These are phyloP conservation scores for Glarea lozoyensis DNA, from an alignment of 495 filamentous ascomycete species.

Conservation along the genomic window DNA sequence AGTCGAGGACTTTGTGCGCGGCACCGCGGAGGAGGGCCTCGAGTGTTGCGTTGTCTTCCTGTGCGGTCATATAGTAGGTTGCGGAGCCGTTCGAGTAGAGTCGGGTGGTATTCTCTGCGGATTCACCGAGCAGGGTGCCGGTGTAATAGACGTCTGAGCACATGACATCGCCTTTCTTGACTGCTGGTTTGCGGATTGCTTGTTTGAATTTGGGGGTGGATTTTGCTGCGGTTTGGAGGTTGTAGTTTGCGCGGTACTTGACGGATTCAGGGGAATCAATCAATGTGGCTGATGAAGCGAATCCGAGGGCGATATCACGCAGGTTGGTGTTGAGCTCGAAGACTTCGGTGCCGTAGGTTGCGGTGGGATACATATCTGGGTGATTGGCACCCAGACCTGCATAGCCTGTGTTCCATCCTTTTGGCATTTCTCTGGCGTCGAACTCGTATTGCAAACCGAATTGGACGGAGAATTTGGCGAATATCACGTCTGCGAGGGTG, in stretches of 20 bases:
- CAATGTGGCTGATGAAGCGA: conserved; percentile 47
- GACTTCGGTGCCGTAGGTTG: conserved; percentile 69
- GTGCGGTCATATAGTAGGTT: conserved; percentile 59
- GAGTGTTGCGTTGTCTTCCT: conserved; percentile 68
- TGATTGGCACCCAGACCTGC: conserved; percentile 46
- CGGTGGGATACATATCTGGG: conserved; percentile 51
- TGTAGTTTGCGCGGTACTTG: conserved; percentile 53
- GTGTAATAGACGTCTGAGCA: conserved; percentile 69
- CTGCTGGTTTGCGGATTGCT: conserved; percentile 43
- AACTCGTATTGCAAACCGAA: conserved; percentile 70
- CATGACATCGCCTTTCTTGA: conserved; percentile 58
- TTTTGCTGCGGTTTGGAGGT: conserved; percentile 11
- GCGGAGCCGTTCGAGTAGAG: conserved; percentile 61
- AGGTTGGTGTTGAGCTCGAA: conserved; percentile 62
- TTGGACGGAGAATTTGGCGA: conserved; percentile 61
- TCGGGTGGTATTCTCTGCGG: conserved; percentile 56
- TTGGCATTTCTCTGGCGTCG: conserved; percentile 59
- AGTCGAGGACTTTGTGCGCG: conserved; percentile 48
- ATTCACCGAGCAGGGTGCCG: conserved; percentile 48
- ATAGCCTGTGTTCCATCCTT: conserved; percentile 58
- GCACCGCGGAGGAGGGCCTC: conserved; percentile 57
- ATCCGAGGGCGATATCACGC: conserved; percentile 42
- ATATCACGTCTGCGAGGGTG: conserved; percentile 53
- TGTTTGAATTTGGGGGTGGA: too few relatives aligned
- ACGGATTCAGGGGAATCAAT: conserved; percentile 42